Conservation (phyloP, 768 basidiomycete species). For the Russula olivacea region DNA sequence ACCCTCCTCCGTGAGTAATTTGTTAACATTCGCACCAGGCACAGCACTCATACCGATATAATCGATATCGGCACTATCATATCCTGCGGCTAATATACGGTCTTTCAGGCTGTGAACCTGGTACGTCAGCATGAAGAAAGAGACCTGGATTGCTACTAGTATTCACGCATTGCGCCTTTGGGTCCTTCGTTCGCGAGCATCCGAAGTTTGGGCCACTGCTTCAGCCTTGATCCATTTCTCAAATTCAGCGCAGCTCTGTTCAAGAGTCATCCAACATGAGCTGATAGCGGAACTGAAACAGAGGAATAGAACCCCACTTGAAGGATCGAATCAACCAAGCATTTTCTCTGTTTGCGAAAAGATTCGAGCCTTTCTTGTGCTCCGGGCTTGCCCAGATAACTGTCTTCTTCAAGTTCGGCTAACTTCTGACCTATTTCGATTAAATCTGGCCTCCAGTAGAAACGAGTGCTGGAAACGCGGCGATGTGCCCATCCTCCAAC, state of each 20-base stretch:
- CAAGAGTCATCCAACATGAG: neutral
- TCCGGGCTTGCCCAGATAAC: slow-evolving; percentile 8
- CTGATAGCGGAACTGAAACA: neutral
- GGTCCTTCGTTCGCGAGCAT: neutral
- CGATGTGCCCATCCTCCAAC: slow-evolving; percentile 23
- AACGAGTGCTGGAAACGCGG: slow-evolving; percentile 14
- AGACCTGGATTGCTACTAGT: neutral
- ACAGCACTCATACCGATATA: neutral
- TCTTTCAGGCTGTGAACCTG: slow-evolving; percentile 5
- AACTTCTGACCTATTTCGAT: slow-evolving; percentile 11
- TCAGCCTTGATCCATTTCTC: slow-evolving; percentile 17
- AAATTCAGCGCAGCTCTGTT: slow-evolving; percentile 13
- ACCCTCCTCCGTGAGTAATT: slow-evolving; percentile 18
- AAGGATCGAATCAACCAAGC: slow-evolving; percentile 11
- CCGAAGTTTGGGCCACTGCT: neutral
- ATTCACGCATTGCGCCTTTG: slow-evolving; percentile 17
- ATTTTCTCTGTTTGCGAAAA: slow-evolving; percentile 15
- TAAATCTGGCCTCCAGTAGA: slow-evolving; percentile 22
- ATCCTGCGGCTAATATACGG: slow-evolving; percentile 13
- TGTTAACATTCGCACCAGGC: slow-evolving; percentile 15
- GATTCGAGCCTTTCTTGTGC: slow-evolving; percentile 10
- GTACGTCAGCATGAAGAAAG: neutral
- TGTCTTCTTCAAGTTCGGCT: slow-evolving; percentile 10
- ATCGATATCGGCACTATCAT: slow-evolving; percentile 17
- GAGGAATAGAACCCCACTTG: neutral